A percentile compares a stretch with the other conserved stretches of the same genome.
Evolutionary conservation across 1,284 basidiomycete genomes (phyloP).

Genomic region (Cryptococcus wingfieldii): DNA sequence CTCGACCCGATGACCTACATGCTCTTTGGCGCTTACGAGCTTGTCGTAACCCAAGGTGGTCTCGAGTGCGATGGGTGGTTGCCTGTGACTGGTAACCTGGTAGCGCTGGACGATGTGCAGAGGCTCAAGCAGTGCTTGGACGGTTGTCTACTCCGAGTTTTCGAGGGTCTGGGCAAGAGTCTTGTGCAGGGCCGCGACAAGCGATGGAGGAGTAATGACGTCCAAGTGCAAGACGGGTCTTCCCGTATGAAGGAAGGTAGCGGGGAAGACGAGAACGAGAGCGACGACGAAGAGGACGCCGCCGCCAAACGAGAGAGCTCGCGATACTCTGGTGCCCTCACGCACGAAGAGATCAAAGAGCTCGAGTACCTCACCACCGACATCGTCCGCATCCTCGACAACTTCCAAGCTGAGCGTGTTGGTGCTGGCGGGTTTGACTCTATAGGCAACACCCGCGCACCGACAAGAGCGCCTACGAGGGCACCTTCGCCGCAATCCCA

Average conservation of each 20-base stretch:
- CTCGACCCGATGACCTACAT: slow-evolving; percentile 88
- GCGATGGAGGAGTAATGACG: slow-evolving; percentile 18
- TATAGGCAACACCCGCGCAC: slow-evolving; percentile 7
- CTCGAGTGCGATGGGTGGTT: slow-evolving; percentile 89
- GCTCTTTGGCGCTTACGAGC: slow-evolving; percentile 82
- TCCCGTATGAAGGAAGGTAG: slow-evolving; percentile 19
- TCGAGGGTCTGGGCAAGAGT: slow-evolving; percentile 68
- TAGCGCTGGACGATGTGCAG: slow-evolving; percentile 77
- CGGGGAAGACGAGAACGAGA: slow-evolving; percentile 51
- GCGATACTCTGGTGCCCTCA: slow-evolving; percentile 51
- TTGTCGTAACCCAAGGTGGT: slow-evolving; percentile 63
- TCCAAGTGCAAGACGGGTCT: slow-evolving; percentile 18
- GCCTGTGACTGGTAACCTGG: slow-evolving; percentile 71
- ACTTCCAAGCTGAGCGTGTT: slow-evolving; percentile 41
- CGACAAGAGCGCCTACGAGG: background rate
- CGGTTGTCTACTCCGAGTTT: slow-evolving; percentile 81
- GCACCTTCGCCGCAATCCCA: background rate
- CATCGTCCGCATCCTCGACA: slow-evolving; percentile 62
- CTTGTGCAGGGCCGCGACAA: slow-evolving; percentile 30
- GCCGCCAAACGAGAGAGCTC: slow-evolving; percentile 10
- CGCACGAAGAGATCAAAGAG: slow-evolving; percentile 64
- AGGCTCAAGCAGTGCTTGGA: slow-evolving; percentile 80
- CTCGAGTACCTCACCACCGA: slow-evolving; percentile 68
- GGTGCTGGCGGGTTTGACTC: slow-evolving; percentile 4
- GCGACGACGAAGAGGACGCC: slow-evolving; percentile 59